Conservation (phyloP, 2,329 filamentous ascomycete species). For the Dactylonectria estremocensis region DNA sequence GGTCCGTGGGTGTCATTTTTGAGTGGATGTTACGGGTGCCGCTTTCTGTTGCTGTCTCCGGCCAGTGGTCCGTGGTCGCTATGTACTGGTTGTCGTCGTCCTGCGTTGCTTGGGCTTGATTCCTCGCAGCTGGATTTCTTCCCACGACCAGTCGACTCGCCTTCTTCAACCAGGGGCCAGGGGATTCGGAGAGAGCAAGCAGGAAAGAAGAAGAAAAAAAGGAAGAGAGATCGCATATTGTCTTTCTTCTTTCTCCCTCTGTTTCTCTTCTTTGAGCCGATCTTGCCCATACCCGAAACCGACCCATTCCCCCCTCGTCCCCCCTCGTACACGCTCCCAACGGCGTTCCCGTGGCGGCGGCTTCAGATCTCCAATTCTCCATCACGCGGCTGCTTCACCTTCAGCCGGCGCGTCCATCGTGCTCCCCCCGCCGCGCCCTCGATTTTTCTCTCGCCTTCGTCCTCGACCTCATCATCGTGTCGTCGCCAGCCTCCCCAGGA, state of each 20-base stretch:
- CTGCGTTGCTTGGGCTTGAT: conserved; percentile 18
- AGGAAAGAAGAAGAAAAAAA: conserved; percentile 32
- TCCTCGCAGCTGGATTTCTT: conserved; percentile 28
- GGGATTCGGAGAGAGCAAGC: conserved; percentile 29
- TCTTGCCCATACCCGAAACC: conserved; percentile 24
- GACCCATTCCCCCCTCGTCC: conserved; percentile 16
- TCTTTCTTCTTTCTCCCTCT: conserved; percentile 26
- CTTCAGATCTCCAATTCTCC: conserved; percentile 34
- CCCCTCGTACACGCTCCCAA: conserved; percentile 22
- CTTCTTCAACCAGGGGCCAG: conserved; percentile 38
- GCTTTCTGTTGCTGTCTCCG: conserved; percentile 18
- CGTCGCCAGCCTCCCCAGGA: conserved; percentile 17
- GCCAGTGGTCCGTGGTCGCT: conserved; percentile 17
- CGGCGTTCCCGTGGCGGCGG: conserved; percentile 35
- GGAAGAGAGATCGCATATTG: conserved; percentile 31
- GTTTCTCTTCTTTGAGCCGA: conserved; percentile 24
- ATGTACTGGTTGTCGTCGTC: conserved; percentile 17
- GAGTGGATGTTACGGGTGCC: conserved; percentile 26
- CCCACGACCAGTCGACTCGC: conserved; percentile 29
- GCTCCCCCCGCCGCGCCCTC: conserved; percentile 32
- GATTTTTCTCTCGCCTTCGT: conserved; percentile 17
- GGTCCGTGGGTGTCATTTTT: conserved; percentile 30
- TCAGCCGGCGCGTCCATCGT: conserved; percentile 42
- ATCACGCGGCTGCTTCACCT: conserved; percentile 44
- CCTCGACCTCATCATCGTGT: background rate